Conservation (phyloP, 1,139 yeast genomes). For the Entelexis paramagnoliae region DNA sequence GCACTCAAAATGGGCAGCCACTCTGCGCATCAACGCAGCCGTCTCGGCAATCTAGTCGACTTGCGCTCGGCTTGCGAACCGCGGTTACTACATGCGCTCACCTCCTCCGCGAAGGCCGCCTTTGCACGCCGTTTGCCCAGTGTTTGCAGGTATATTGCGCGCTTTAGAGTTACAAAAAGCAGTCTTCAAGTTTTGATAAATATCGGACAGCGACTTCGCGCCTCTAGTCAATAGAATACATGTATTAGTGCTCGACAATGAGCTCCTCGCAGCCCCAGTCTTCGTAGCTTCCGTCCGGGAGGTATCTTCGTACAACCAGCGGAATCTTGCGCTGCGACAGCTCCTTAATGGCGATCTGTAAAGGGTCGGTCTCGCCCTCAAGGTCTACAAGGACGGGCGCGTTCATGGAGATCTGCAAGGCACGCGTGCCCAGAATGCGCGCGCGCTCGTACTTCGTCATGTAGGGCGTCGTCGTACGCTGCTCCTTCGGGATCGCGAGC, state of each 20-base stretch:
- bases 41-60: too few species aligned
- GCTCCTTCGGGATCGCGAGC: constrained; percentile 78
- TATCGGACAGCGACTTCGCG: background rate
- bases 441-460: constrained; percentile 99
- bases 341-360: constrained; percentile 96
- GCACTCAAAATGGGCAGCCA: too few species aligned
- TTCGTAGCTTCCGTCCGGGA: constrained; percentile 94
- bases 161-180: too few species aligned
- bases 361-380: constrained; percentile 99
- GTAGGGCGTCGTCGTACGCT: constrained; percentile 91
- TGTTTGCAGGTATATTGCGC: too few species aligned
- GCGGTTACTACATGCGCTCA: constrained; percentile 1
- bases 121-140: too few species aligned
- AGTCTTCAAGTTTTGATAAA: background rate
- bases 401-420: constrained; percentile 90
- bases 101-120: too few species aligned
- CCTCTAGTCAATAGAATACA: background rate
- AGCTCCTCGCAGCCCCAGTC: constrained; percentile 99
- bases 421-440: constrained; percentile 90
- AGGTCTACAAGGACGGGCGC: constrained; percentile 97
- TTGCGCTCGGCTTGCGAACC: too few species aligned
- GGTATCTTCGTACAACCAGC: constrained; percentile 83
- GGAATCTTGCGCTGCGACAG: constrained; percentile 91
- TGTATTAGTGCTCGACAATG: constrained; percentile 61
- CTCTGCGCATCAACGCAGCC: too few species aligned